Evolutionary conservation across 768 basidiomycete species (phyloP).

Genomic region (Xerocomus potaroensis): DNA sequence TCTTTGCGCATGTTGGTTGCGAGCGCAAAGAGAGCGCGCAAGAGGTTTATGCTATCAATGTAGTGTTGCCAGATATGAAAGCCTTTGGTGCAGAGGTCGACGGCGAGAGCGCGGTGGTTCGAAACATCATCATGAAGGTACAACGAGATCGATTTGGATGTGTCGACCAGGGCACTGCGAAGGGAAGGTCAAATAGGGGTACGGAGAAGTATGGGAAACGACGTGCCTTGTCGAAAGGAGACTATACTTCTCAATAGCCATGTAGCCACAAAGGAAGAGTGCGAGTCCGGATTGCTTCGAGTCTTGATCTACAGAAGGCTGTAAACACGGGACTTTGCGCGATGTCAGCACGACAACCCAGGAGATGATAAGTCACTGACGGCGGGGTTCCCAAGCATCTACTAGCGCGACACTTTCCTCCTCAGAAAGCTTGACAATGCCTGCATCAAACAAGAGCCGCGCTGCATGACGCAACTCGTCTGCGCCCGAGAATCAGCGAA

Average conservation of each 20-base stretch:
- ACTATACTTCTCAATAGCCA: slow-evolving; percentile 77
- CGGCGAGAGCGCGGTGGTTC: slow-evolving; percentile 64
- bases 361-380: slow-evolving; percentile 36
- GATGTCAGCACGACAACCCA: slow-evolving; percentile 8
- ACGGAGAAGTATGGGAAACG: not conserved
- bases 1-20: slow-evolving; percentile 73
- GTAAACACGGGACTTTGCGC: slow-evolving; percentile 54
- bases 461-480: slow-evolving; percentile 77
- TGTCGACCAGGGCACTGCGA: slow-evolving; percentile 56
- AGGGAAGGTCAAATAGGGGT: not conserved
- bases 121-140: slow-evolving; percentile 75
- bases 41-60: slow-evolving; percentile 82
- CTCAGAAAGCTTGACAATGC: slow-evolving; percentile 63
- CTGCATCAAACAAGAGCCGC: slow-evolving; percentile 72
- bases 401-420: slow-evolving; percentile 56
- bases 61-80: slow-evolving; percentile 95
- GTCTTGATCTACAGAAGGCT: slow-evolving; percentile 57
- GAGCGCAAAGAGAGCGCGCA: slow-evolving; percentile 78
- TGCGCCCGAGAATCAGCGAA: slow-evolving; percentile 25
- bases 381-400: slow-evolving; percentile 58
- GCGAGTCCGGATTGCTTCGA: slow-evolving; percentile 59
- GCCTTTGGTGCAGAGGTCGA: slow-evolving; percentile 87
- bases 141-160: slow-evolving; percentile 74
- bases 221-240: slow-evolving; percentile 67
- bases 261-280: slow-evolving; percentile 75